Conservation (phyloP, 441 rosid species). For the Pelargonium cotyledonis region DNA sequence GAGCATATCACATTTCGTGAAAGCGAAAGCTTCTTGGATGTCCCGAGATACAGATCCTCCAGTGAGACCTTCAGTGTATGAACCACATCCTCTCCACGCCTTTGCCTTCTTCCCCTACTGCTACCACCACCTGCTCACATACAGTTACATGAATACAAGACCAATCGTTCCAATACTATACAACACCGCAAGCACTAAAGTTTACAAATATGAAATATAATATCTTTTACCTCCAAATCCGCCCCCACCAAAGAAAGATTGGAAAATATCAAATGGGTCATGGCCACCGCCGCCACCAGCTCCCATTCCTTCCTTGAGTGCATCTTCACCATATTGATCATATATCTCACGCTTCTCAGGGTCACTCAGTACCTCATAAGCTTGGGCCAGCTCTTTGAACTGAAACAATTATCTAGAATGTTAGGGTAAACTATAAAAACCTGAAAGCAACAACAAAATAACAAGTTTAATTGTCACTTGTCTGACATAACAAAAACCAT, state of each 20-base stretch:
- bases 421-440: too few relatives aligned
- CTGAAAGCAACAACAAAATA: too few relatives aligned
- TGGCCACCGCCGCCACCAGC: slow-evolving; percentile 21
- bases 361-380: slow-evolving; percentile 1
- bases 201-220: neutral
- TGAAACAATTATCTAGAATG: slow-evolving; percentile 1
- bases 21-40: slow-evolving; percentile 50
- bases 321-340: slow-evolving; percentile 31
- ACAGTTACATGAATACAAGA: neutral
- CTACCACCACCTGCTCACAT: slow-evolving; percentile 40
- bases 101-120: slow-evolving; percentile 80
- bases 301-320: slow-evolving; percentile 31
- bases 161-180: neutral
- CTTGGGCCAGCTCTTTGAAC: slow-evolving; percentile 27
- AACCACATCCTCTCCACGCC: slow-evolving; percentile 81
- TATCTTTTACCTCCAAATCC: slow-evolving; percentile 17
- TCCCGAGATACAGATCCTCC: slow-evolving; percentile 78
- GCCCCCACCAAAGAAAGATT: slow-evolving; percentile 78
- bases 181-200: neutral
- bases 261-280: slow-evolving; percentile 64
- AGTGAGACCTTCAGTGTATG: slow-evolving; percentile 82
- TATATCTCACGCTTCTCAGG: slow-evolving; percentile 5
- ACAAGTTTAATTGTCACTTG: too few relatives aligned
- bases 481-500: too few relatives aligned
- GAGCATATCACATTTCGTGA: slow-evolving; percentile 44